Base-by-base conservation (phyloP, 768 basidiomycete species). In the Leccinum disarticulatum region DNA sequence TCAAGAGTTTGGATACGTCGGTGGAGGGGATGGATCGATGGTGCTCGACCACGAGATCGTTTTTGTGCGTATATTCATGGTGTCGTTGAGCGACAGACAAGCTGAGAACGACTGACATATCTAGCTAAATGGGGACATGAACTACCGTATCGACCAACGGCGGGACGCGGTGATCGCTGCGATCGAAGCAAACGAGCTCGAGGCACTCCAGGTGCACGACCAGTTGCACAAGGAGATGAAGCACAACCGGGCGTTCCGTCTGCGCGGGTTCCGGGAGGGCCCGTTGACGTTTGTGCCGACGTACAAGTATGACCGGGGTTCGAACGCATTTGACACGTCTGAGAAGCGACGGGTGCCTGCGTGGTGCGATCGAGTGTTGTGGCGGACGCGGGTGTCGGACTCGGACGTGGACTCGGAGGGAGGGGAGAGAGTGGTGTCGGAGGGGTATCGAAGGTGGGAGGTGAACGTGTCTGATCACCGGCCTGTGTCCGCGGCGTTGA, bases 311-410 rank as follows among this genome's bases (percentile, higher is more conserved):
- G 93, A 96, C 71, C 85, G 84, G 2, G 77, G 83, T 6, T 85
- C 92, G 25, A 73, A 83, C 70, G 82, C 86, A 62, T 99, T 93
- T 66, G 96, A 99, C 70, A 80, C 88, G 3, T 93, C 90, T 1
- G 92, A 93, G 72, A 98, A 98, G 73, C 81, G 83, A 13, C 88
- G 96, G 0, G 80, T 87, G 8, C 96, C 96, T 4, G 95, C 96
- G 2, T 99, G 95, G 95, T 99, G 96, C 70, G 96, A 99, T 71
- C 87, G 96, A 6, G 84, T 99, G 22, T 76, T 98, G 46, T 96
- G 88, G 85, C 84, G 87, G 4, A 43, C 41, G 41, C 41, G 41
- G n/a, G n/a, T 19, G 41, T 43, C n/a, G 5, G 41, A 43, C 41
- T 41, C 41, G 41, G 41, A 41, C 8, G 41, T 41, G 41, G 41